phyloP scores from a whole-genome alignment of 495 filamentous ascomycete genomes.

The Aspergillus nidulans region DNA sequence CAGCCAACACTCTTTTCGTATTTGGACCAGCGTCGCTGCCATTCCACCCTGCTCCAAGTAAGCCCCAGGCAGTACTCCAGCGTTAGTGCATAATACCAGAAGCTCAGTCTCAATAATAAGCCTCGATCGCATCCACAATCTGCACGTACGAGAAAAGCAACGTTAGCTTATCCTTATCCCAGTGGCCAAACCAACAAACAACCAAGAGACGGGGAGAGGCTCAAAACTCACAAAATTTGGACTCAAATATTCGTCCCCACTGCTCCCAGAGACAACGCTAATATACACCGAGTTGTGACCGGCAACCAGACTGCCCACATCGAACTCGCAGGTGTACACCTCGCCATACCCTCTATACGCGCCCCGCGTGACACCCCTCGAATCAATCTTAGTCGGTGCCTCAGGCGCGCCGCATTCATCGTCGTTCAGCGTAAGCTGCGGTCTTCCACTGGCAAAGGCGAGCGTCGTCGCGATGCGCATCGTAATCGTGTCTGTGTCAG shows the following conservation, averaged over 20 bases:
- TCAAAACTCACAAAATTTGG: neutral
- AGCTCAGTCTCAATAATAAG: neutral
- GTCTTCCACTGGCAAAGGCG: constrained; percentile 2
- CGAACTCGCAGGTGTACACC: constrained; percentile 2
- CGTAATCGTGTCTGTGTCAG: neutral
- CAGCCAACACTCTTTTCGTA: no score
- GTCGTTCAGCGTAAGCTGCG: constrained; percentile 4
- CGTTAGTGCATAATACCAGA: no score
- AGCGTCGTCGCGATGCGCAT: constrained; percentile 7
- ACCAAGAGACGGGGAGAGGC: neutral
- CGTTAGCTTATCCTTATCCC: constrained; percentile 41
- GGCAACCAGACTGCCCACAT: neutral
- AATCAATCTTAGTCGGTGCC: neutral
- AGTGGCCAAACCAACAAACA: neutral
- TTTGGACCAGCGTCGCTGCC: no score
- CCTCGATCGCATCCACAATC: neutral
- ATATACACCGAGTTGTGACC: neutral
- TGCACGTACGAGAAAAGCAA: neutral
- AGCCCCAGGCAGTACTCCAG: no score
- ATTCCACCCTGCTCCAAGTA: no score
- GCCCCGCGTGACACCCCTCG: constrained; percentile 3
- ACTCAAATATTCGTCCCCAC: constrained; percentile 5
- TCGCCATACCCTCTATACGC: constrained; percentile 9
- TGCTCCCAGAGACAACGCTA: constrained; percentile 4
- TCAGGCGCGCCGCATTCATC: neutral